Evolutionary conservation across 1,284 basidiomycete species (phyloP), one percentile per base, ranked within the genome.

Genomic region (Coniferiporia weirii): DNA sequence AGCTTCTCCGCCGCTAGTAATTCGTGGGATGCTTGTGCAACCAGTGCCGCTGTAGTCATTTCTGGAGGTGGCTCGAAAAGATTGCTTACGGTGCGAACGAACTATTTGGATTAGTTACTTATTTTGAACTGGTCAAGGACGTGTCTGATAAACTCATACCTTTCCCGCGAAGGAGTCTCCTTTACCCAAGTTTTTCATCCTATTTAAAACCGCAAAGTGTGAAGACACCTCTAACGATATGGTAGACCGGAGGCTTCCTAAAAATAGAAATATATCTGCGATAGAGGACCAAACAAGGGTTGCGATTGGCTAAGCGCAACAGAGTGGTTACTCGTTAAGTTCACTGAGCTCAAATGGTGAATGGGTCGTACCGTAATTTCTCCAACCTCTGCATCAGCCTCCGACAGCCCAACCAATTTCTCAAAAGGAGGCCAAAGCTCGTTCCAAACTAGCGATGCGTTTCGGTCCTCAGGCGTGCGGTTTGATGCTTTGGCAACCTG

Each of bases 401-500:
- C 80, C 46, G 85, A 73, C 4, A 76, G 72, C 20, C 71, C 67
- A 15, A 85, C 69, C 13, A 88, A 71, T 22, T 70, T 69, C 64
- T 85, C 82, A 60, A 87, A 87, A 0, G 83, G 77, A 1, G 85
- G 80, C 86, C 86, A 90, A 12, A 90, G 68, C 63, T 87, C 84
- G 65, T 87, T 87, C 87, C 87, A 90, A 9, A 88, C 75, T 55
- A 70, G 72, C 44, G 74, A 69, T 34, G 78, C 71, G 15, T 70
- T 68, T 4, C 65, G 62, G 49, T 77, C 76, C 17, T 68, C 62
- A 38, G 47, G 52, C 44, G 22, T 56, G 56, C 46, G 55, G 15
- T 43, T 46, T 4, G 43, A 22, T 22, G 52, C 12, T 27, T 32
- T 34, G 35, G 17, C 44, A 46, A 60, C 53, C 32, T 7, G 27